Evolutionary conservation across 805 yeast genomes (phyloP).

Genomic region (Yamadazyma olivae): DNA sequence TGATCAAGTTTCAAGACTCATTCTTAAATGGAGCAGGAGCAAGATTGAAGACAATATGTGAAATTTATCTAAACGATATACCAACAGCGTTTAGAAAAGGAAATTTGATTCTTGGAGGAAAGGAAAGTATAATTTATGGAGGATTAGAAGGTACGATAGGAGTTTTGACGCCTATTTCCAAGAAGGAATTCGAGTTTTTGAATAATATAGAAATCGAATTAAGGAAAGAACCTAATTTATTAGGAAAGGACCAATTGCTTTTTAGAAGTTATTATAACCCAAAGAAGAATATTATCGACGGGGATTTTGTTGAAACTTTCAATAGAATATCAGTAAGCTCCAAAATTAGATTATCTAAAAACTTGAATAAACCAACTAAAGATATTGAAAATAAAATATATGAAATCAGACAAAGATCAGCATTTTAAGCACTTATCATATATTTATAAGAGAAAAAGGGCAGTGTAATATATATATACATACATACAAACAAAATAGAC

Average conservation of each 20-base stretch:
- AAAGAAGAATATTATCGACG: conserved; percentile 73
- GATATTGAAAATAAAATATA: conserved; percentile 52
- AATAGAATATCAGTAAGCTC: conserved; percentile 28
- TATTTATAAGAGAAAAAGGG: not conserved
- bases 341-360: conserved; percentile 36
- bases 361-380: conserved; percentile 44
- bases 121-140: conserved; percentile 61
- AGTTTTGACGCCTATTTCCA: conserved; percentile 63
- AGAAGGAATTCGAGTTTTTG: conserved; percentile 60
- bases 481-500: not conserved
- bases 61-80: conserved; percentile 68
- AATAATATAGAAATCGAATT: conserved; percentile 49
- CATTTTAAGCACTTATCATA: conserved; percentile 21
- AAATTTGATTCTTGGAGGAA: conserved; percentile 56
- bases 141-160: conserved; percentile 87
- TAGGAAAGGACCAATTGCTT: conserved; percentile 64
- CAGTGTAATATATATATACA: conserved; percentile 1
- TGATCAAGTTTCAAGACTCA: conserved; percentile 27
- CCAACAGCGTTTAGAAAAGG: conserved; percentile 59
- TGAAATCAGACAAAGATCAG: conserved; percentile 48
- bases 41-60: conserved; percentile 50
- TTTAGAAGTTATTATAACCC: conserved; percentile 85
- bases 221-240: conserved; percentile 32
- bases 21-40: conserved; percentile 50
- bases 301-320: conserved; percentile 75